Conservation (phyloP, 345 rosid genomes). For the Tarenaya hassleriana region DNA sequence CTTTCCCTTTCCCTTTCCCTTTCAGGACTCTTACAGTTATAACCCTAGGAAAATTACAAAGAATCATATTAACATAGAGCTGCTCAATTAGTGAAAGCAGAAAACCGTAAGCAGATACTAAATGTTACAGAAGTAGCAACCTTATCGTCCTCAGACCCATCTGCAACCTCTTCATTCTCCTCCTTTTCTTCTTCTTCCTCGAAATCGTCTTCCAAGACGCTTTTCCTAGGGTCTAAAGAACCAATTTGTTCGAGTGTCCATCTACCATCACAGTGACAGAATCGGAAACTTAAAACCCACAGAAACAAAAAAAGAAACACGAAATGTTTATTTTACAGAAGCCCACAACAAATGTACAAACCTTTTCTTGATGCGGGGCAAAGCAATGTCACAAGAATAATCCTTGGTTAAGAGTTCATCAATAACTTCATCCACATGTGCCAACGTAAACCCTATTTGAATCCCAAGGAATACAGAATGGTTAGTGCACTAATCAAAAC, state of each 20-base stretch:
- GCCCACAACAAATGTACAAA: constrained; percentile 12
- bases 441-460: constrained; percentile 46
- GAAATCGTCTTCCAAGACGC: constrained; percentile 93
- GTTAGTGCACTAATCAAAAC: constrained; percentile 5
- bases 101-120: background rate
- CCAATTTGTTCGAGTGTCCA: constrained; percentile 76
- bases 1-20: constrained; percentile 83
- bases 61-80: constrained; percentile 12
- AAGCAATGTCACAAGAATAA: constrained; percentile 81
- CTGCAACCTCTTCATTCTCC: constrained; percentile 56
- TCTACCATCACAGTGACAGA: constrained; percentile 29
- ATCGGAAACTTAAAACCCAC: background rate
- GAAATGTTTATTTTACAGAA: background rate
- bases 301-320: constrained; percentile 3
- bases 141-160: constrained; percentile 60
- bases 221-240: constrained; percentile 68
- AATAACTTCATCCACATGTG: constrained; percentile 85
- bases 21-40: constrained; percentile 69
- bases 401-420: constrained; percentile 80
- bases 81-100: background rate
- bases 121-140: constrained; percentile 24
- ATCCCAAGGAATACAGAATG: background rate
- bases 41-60: constrained; percentile 44
- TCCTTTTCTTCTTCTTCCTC: constrained; percentile 97
- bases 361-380: constrained; percentile 91